Evolutionary conservation across 208 protist genomes (phyloP), one percentile per base, ranked within the genome.

Genomic region (Leishmania tropica): DNA sequence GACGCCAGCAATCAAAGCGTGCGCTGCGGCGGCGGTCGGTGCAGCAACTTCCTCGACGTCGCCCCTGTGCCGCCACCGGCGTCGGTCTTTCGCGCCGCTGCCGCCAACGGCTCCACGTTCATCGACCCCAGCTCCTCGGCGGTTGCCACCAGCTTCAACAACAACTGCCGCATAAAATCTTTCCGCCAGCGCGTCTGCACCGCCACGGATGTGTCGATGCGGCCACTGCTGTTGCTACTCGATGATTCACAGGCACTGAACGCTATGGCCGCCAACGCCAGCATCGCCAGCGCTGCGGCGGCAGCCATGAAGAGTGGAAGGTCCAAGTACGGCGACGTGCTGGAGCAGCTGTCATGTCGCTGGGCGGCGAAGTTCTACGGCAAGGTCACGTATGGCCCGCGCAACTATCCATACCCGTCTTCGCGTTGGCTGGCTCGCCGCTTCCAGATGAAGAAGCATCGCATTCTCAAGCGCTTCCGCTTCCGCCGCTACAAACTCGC

Each of bases 381-480:
- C 28, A 84, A 94, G 35, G 93, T 97, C 17, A 96, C 93, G 7
- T 96, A 92, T 81, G 93, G 90, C 10, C 95, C 95, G 3, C 88
- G 93, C 45, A 96, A 96, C 85, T 97, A 92, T 80, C 89, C 95
- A 10, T 97, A 97, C 85, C 95, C 92, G 17, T 95, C 91, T 40
- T 96, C 92, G 1, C 92, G 92, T 40, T 97, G 93, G 92, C 83
- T 96, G 35, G 93, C 93, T 7, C 93, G 95, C 8, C 95, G 95
- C 51, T 97, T 96, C 83, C 85, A 92, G 65, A 97, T 97, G 93
- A 97, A 97, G 85, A 97, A 97, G 88, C 95, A 97, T 79, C 87
- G 88, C 62, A 96, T 96, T 56, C 72, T 96, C 35, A 97, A 97
- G 86, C 90, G 95, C 47, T 96, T 96, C 73, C 95, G 95, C 85